Base-by-base conservation (phyloP, 805 yeast species). In the Debaryomyces prosopidis region DNA sequence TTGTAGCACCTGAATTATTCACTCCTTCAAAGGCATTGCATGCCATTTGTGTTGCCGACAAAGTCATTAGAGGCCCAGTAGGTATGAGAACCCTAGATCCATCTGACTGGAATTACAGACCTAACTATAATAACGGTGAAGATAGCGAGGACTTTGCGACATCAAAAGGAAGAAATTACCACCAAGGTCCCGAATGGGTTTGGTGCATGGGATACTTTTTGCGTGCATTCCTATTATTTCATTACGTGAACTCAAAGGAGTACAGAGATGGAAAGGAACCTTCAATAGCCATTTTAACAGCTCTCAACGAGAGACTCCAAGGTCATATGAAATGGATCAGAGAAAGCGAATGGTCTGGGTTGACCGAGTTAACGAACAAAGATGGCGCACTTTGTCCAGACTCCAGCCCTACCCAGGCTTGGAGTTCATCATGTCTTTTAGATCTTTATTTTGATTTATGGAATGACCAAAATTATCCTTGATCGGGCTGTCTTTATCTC, bases 111-210 rank as follows among this genome's bases (percentile, higher is more conserved):
- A 91, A 92, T 66, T 92, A 94, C 65, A 77, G 96, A 51, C 99
- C 99, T 1, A 81, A 88, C 68, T 92, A 92, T 65, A 73, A 73
- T 58, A 94, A 92, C 62, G 70, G 89, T 39, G 85, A 79, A 34
- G 98, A 92, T 58, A 81, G 80, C 43, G 81, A 77, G 4, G 96
- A 92, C 64, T 94, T 90, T 75, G 89, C 95, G 0, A 90, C 97
- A 0, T 77, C 97, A 2, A 89, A 90, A 66, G 99, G 99, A 26
- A 80, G 98, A 57, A 94, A 94, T 68, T 92, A 92, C 63, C 99
- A 92, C 65, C 98, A 92, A 68, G 99, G 99, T 1, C 99, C 99
- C 2, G 99, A 94, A 62, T 92, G 99, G 99, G 87, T 88, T 28
- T 92, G 97, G 97, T 79, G 83, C 47, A 75, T 77, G 19, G 99